A percentile compares a stretch with the other conserved stretches of the same genome.
Conservation (phyloP, 768 basidiomycete genomes). For the Tylopilus plumbeoviolaceoides region DNA sequence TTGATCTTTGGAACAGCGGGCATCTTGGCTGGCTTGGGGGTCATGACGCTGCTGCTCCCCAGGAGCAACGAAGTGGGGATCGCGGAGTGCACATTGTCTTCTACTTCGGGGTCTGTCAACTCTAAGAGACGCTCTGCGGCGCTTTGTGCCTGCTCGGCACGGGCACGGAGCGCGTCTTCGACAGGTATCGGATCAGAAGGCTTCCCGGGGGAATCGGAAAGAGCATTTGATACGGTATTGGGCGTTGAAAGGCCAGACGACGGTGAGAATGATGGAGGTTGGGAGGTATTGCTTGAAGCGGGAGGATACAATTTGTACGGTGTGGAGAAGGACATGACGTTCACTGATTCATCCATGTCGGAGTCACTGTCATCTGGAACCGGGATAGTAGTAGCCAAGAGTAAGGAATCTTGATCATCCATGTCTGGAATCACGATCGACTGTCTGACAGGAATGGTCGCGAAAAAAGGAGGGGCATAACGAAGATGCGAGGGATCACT, state of each 20-base stretch:
- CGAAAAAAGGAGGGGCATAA: conserved; percentile 4
- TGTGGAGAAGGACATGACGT: conserved; percentile 70
- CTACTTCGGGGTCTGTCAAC: conserved; percentile 76
- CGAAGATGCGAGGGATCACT: conserved; percentile 25
- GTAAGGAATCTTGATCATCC: conserved; percentile 55
- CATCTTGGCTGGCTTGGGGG: conserved; percentile 37
- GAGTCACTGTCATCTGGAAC: conserved; percentile 73
- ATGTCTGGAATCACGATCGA: conserved; percentile 42
- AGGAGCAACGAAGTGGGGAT: conserved; percentile 54
- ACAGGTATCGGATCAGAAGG: conserved; percentile 49
- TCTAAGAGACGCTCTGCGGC: conserved; percentile 87
- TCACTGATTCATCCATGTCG: conserved; percentile 52
- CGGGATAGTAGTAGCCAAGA: conserved; percentile 70
- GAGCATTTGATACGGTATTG: conserved; percentile 51
- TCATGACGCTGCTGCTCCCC: conserved; percentile 35
- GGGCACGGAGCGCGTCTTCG: conserved; percentile 81
- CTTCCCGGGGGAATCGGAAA: conserved; percentile 50
- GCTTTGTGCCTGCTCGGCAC: conserved; percentile 91
- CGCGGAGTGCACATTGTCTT: conserved; percentile 45
- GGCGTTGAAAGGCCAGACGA: conserved; percentile 48
- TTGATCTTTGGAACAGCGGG: conserved; percentile 33
- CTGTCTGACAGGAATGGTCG: conserved; percentile 38
- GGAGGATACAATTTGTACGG: conserved; percentile 52
- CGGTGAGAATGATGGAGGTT: conserved; percentile 49
- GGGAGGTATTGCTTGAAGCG: conserved; percentile 36